Evolutionary conservation across 1,139 yeast species (phyloP).

Genomic region (Debaryomycetaceae sp.): DNA sequence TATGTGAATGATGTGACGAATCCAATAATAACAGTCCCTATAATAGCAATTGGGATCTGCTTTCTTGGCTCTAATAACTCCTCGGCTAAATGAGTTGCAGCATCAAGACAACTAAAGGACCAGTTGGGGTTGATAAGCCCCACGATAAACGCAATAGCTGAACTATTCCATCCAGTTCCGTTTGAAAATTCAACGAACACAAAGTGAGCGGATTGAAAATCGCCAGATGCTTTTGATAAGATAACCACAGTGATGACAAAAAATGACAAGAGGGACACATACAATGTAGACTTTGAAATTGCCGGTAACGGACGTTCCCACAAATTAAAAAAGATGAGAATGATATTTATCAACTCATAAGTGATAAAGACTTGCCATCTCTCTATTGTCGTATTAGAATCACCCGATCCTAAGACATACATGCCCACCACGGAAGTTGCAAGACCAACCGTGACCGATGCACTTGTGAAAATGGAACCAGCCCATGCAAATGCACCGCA

Average conservation of each 20-base stretch:
- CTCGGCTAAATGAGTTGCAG: constrained; percentile 68
- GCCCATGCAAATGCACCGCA: constrained; percentile 7
- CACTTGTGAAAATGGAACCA: constrained; percentile 8
- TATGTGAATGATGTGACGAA: constrained; percentile 59
- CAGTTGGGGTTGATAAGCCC: constrained; percentile 68
- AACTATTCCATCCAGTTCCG: constrained; percentile 61
- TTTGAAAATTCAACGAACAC: constrained; percentile 61
- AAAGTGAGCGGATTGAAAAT: constrained; percentile 53
- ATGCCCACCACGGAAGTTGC: constrained; percentile 5
- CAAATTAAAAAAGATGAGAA: constrained; percentile 50
- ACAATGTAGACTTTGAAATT: constrained; percentile 36
- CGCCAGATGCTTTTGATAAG: constrained; percentile 49
- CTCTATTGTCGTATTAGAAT: constrained; percentile 11
- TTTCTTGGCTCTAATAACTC: constrained; percentile 57
- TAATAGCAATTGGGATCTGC: constrained; percentile 55
- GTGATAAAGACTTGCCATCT: constrained; percentile 61
- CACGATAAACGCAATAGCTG: constrained; percentile 61
- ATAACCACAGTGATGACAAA: constrained; percentile 54
- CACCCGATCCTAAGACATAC: constrained; percentile 1
- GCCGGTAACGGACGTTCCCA: constrained; percentile 45
- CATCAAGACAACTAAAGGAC: constrained; percentile 67
- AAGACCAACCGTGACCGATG: constrained; percentile 6
- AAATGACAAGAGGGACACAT: constrained; percentile 53
- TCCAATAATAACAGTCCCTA: constrained; percentile 66
- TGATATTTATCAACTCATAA: constrained; percentile 35